These are phyloP conservation scores for Suillus cothurnatus DNA, from an alignment of 768 basidiomycete species.

Conservation along the genomic window DNA sequence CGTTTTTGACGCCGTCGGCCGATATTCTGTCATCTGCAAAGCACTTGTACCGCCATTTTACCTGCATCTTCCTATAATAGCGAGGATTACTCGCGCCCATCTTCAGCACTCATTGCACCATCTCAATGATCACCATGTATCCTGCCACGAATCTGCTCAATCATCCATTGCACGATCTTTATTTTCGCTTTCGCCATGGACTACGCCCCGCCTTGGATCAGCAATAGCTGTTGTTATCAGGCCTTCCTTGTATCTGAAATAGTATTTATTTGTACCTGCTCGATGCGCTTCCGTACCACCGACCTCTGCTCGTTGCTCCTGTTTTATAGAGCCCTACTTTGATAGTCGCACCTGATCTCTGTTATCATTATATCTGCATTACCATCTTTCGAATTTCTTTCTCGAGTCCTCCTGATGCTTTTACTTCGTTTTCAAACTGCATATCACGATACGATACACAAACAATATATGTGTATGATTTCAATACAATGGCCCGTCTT, in stretches of 20 bases:
- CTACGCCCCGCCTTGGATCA: constrained; percentile 31
- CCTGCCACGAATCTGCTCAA: constrained; percentile 25
- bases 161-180: constrained; percentile 21
- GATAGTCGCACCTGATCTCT: constrained; percentile 19
- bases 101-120: constrained; percentile 24
- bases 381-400: constrained; percentile 8
- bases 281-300: too few relatives aligned
- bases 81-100: constrained; percentile 22
- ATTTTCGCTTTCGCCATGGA: constrained; percentile 28
- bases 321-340: constrained; percentile 19
- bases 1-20: constrained; percentile 9
- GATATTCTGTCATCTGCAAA: constrained; percentile 15
- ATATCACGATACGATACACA: background rate
- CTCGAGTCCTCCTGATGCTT: background rate
- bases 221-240: constrained; percentile 20
- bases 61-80: constrained; percentile 33
- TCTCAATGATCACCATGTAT: constrained; percentile 32
- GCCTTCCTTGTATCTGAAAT: constrained; percentile 18
- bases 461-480: background rate
- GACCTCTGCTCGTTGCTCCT: constrained; percentile 17
- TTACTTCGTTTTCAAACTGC: background rate
- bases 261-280: constrained; percentile 21
- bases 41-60: constrained; percentile 31
- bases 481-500: background rate
- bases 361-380: constrained; percentile 10